Evolutionary conservation across 108 stramenopile genomes (phyloP), one percentile per base, ranked within the genome.

Genomic region (Seminavis robusta): DNA sequence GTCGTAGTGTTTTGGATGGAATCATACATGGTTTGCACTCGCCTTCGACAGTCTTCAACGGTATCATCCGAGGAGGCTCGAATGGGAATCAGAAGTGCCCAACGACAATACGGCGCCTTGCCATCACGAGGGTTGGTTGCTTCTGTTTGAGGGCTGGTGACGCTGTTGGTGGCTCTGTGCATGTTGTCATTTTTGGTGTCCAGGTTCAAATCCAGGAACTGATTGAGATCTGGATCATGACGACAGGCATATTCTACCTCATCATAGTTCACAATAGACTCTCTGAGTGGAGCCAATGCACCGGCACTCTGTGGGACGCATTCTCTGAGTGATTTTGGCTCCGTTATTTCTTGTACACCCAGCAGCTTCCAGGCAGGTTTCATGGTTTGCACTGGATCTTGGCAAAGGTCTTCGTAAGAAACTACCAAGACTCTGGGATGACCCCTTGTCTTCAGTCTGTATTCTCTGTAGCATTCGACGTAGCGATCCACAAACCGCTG

Each of bases 211-310:
- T 17, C 41, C 4, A 42, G 21, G 21, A 17, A 42, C 41, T 42
- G 41, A 4, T 21, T 17, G 17, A 42, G 9, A 21, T 42, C 9
- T 9, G 41, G 41, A 9, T 42, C 41, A 9, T 42, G 41, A 7
- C 41, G 41, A 9, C 41, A 42, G 41, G 41, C 41, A 42, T 21
- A 42, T 42, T 42, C 41, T 42, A 42, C 41, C 21, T 42, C 41
- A 3, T 42, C 41, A 21, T 42, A 42, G 21, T 42, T 42, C 6
- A 4, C 3, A 9, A 42, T 42, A 21, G 41, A 4, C 17, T 42
- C 41, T 21, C 41, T 21, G 6, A 42, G 9, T 4, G 41, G 41
- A 4, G 41, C 41, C n/a, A n/a, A n/a, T 9, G 17, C 41, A 9
- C 17, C 9, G 9, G 41, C 20, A 9, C 41, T 42, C 41, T 42